These are phyloP conservation scores for Ophiostoma tasmaniense DNA, from an alignment of 2,329 filamentous ascomycete species.

Conservation along the genomic window DNA sequence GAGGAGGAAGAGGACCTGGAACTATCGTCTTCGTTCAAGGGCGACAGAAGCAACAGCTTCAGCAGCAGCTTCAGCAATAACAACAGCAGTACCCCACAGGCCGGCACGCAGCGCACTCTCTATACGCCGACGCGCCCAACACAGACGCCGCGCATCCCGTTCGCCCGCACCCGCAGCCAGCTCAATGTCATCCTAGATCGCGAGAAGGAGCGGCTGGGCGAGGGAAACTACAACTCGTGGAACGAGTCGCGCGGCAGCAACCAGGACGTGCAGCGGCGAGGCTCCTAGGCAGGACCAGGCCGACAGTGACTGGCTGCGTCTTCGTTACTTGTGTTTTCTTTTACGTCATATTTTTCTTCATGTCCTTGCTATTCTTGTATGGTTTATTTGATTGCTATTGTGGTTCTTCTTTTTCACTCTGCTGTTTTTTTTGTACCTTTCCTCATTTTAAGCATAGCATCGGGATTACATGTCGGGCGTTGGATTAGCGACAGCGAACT, in stretches of 20 bases:
- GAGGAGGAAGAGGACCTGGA: constrained; percentile 6
- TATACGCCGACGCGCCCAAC: constrained; percentile 45
- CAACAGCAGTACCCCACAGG: not conserved
- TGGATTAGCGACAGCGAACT: not conserved
- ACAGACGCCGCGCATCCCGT: constrained; percentile 36
- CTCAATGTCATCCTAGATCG: constrained; percentile 49
- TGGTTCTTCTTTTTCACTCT: not conserved
- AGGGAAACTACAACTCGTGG: constrained; percentile 17
- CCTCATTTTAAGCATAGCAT: not conserved
- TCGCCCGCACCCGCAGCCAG: constrained; percentile 54
- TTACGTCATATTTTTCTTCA: not conserved
- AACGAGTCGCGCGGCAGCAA: constrained; percentile 8
- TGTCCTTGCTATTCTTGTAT: not conserved
- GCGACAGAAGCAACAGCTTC: constrained; percentile 6
- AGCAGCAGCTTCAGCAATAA: constrained; percentile 22
- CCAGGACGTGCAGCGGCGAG: not conserved
- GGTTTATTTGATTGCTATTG: not conserved
- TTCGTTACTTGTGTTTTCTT: not conserved
- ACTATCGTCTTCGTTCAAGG: not conserved
- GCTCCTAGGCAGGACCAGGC: not conserved
- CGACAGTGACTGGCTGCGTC: not conserved
- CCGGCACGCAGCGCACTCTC: constrained; percentile 28
- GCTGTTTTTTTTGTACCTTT: not conserved
- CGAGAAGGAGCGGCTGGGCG: constrained; percentile 37
- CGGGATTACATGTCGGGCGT: not conserved